These are phyloP conservation scores for Peribolospora kevripleyi DNA, from an alignment of 768 basidiomycete genomes.

Conservation along the genomic window DNA sequence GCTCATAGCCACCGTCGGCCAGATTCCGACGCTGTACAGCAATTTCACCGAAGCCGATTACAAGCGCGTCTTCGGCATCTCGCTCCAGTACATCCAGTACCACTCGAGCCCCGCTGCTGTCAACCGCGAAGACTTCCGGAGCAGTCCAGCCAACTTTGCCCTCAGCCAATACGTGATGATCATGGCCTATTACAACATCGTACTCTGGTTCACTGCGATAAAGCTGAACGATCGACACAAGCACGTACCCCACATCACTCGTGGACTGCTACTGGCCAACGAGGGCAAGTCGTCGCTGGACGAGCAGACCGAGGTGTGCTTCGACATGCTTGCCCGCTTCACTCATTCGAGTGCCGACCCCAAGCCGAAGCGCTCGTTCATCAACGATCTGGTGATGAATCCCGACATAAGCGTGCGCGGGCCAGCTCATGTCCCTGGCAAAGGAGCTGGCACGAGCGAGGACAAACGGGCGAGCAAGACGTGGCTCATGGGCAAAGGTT, in stretches of 20 bases:
- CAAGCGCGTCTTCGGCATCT: slow-evolving; percentile 82
- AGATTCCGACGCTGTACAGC: slow-evolving; percentile 48
- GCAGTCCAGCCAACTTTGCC: slow-evolving; percentile 52
- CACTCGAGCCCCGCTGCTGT: slow-evolving; percentile 24
- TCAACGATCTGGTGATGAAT: slow-evolving; percentile 41
- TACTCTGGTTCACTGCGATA: slow-evolving; percentile 80
- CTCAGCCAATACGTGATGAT: slow-evolving; percentile 16
- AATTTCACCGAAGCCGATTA: slow-evolving; percentile 81
- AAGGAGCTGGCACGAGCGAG: slow-evolving; percentile 9
- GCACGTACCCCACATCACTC: slow-evolving; percentile 63
- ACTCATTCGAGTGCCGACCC: slow-evolving; percentile 87
- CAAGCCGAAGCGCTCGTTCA: slow-evolving; percentile 49
- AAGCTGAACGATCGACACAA: slow-evolving; percentile 54
- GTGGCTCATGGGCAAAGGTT: slow-evolving; percentile 64
- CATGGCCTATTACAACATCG: slow-evolving; percentile 28
- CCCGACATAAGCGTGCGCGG: slow-evolving; percentile 1
- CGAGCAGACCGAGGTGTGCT: slow-evolving; percentile 80
- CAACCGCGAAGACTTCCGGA: slow-evolving; percentile 4
- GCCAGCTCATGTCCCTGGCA: no score
- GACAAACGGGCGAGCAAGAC: slow-evolving; percentile 9
- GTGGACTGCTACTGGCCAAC: slow-evolving; percentile 65
- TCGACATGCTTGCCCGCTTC: slow-evolving; percentile 90
- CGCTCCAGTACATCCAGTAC: slow-evolving; percentile 73
- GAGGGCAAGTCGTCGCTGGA: slow-evolving; percentile 49
- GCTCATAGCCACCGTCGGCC: slow-evolving; percentile 66